Evolutionary conservation across 164 flowering plant genomes (phyloP).

Genomic region (Berberis vulgaris): DNA sequence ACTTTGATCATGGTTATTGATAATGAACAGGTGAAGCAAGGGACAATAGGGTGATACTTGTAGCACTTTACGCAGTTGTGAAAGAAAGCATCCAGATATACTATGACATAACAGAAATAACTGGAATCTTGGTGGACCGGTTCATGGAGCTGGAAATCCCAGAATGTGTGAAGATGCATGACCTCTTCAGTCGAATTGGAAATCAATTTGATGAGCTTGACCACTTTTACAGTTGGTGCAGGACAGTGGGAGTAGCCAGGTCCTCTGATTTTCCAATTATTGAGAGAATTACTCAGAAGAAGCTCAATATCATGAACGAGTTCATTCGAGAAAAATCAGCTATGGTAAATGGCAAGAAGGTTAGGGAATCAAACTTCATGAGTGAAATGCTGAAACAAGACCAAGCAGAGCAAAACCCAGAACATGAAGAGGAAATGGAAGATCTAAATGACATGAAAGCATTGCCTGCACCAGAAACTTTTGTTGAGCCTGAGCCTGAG

Average conservation of each 20-base stretch:
- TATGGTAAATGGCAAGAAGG: constrained; percentile 12
- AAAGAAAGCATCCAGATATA: constrained; percentile 76
- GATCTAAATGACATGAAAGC: constrained; percentile 35
- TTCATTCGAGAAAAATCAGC: constrained; percentile 31
- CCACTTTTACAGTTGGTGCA: constrained; percentile 35
- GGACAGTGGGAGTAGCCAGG: constrained; percentile 24
- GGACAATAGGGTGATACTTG: constrained; percentile 46
- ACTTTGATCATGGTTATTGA: not conserved
- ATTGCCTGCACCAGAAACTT: constrained; percentile 53
- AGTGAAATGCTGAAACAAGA: not conserved
- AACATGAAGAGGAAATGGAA: constrained; percentile 28
- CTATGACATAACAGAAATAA: constrained; percentile 62
- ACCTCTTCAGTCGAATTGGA: constrained; percentile 49
- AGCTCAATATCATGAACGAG: constrained; percentile 47
- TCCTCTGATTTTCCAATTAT: constrained; percentile 42
- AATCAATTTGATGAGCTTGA: constrained; percentile 81
- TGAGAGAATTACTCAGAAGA: constrained; percentile 32
- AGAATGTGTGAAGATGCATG: constrained; percentile 60
- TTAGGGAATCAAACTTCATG: not conserved
- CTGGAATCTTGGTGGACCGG: constrained; percentile 61
- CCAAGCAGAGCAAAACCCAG: constrained; percentile 10
- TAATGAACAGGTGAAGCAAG: constrained; percentile 47
- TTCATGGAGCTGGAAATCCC: constrained; percentile 70
- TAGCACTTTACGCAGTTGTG: constrained; percentile 60
- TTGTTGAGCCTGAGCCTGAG: constrained; percentile 11